Base-by-base conservation (phyloP, 805 yeast genomes). In the Cyberlindnera sargentensis region DNA sequence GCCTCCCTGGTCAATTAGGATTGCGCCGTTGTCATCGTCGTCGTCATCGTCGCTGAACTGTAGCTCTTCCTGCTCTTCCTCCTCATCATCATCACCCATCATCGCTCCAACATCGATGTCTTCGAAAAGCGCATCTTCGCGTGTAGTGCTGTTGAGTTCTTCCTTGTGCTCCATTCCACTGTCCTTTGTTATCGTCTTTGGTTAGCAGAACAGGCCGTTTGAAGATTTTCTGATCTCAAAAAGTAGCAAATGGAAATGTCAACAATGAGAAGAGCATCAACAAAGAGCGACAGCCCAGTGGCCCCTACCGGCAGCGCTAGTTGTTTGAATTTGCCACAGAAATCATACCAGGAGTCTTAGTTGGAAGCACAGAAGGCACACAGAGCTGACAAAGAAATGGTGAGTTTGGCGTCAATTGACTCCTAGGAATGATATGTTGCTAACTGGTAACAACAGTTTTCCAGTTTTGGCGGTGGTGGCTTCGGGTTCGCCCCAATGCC, bases 381-480 rank as follows among this genome's bases (percentile, higher is more conserved):
- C 30, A 28, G 30, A 28, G 2, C 30, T 28, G 30, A 7, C 9
- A 6, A 28, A 28, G 9, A 28, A 9, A 28, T 28, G 30, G 30
- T 28, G 30, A 28, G 30, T 28, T 28, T 28, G 20, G 20, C 20
- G 10, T 10, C 31, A 29, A 29, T 29, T 29, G 10, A 29, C 31
- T 29, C 8, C 31, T 29, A 28, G 9, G 30, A 28, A 28, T 9
- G 28, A 11, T 25, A 11, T 25, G 8, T 5, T 20, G 11, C 47
- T 47, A 43, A 45, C 50, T 28, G 23, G 11, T 3, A 3, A 2
- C 5, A 1, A 3, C 9, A 53, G 73, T 68, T 69, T 48, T 63
- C 72, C 8, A 62, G 67, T 9, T 67, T 67, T 44, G 58, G 58
- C 36, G 55, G 61, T 30, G 53, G 61, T 23, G 51, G 48, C 4